Evolutionary conservation across 345 rosid species (phyloP).

Genomic region (Capsella bursapastoris): DNA sequence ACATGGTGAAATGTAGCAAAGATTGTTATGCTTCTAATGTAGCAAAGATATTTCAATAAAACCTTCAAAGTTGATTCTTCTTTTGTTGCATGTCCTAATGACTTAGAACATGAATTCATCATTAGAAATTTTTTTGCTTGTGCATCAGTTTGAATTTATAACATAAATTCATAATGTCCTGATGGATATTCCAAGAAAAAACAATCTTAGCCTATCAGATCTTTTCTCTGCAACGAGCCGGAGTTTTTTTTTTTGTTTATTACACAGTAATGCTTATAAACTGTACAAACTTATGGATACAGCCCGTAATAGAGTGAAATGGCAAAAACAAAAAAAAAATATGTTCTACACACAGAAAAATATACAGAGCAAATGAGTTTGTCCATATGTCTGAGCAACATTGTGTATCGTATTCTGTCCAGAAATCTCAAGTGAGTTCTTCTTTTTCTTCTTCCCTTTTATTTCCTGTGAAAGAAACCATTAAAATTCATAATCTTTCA

Average conservation of each 20-base stretch:
- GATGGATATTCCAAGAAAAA: too few relatives aligned
- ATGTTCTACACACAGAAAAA: constrained; percentile 23
- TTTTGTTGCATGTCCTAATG: constrained; percentile 12
- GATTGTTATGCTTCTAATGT: neutral
- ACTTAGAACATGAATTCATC: too few relatives aligned
- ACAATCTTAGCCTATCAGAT: too few relatives aligned
- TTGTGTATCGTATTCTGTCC: neutral
- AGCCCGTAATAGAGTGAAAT: neutral
- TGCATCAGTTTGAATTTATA: too few relatives aligned
- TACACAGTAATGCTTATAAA: constrained; percentile 8
- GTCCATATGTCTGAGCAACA: constrained; percentile 2
- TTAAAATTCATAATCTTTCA: neutral
- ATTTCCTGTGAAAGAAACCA: constrained; percentile 37
- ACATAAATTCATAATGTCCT: too few relatives aligned
- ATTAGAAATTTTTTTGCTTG: too few relatives aligned
- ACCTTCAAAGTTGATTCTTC: constrained; percentile 10
- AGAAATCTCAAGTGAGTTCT: constrained; percentile 24
- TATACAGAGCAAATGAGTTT: constrained; percentile 19
- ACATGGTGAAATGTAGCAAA: constrained; percentile 1
- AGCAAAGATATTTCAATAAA: neutral
- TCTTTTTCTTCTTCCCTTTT: constrained; percentile 5
- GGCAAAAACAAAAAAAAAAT: neutral
- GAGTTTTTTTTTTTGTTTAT: neutral
- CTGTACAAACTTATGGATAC: constrained; percentile 25
- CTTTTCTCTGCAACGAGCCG: neutral